Percentiles rank a stretch among this genome's conserved stretches.
These are phyloP conservation scores for Candida arabinofermentans DNA, from an alignment of 805 yeast species.

Conservation along the genomic window DNA sequence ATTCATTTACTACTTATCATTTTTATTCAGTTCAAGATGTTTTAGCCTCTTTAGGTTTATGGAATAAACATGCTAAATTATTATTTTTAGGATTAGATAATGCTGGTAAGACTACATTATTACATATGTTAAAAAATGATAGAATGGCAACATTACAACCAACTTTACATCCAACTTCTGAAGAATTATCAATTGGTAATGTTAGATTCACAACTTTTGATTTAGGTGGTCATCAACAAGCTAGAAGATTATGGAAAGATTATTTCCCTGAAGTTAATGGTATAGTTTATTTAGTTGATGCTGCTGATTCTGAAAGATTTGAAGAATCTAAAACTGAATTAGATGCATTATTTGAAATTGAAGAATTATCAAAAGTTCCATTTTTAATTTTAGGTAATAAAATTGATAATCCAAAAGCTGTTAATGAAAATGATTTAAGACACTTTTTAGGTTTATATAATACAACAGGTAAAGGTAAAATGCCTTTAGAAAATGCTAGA, in stretches of 20 bases:
- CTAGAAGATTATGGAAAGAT: slow-evolving; percentile 99
- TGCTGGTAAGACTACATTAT: slow-evolving; percentile 92
- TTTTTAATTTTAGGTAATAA: slow-evolving; percentile 94
- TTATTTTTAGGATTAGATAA: slow-evolving; percentile 95
- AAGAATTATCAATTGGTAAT: slow-evolving; percentile 94
- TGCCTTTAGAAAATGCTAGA: slow-evolving; percentile 60
- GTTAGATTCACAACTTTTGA: slow-evolving; percentile 97
- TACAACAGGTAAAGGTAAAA: slow-evolving; percentile 87
- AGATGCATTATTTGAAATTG: slow-evolving; percentile 88
- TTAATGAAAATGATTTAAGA: slow-evolving; percentile 90
- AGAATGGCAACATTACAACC: slow-evolving; percentile 97
- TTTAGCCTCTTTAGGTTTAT: slow-evolving; percentile 71
- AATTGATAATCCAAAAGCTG: slow-evolving; percentile 92
- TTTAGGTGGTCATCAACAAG: slow-evolving; percentile 97
- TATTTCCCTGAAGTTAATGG: slow-evolving; percentile 99
- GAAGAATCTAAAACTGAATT: slow-evolving; percentile 93
- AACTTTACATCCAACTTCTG: slow-evolving; percentile 97
- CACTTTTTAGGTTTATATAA: slow-evolving; percentile 81
- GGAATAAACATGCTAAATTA: slow-evolving; percentile 95
- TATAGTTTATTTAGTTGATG: slow-evolving; percentile 92
- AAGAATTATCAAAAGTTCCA: slow-evolving; percentile 86
- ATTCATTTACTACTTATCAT: background rate
- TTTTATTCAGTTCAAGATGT: slow-evolving; percentile 57
- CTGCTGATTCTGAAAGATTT: slow-evolving; percentile 94
- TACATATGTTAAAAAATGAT: slow-evolving; percentile 88